Conservation (phyloP, 192 early-diverging fungal species). For the Umbelopsis vinacea region DNA sequence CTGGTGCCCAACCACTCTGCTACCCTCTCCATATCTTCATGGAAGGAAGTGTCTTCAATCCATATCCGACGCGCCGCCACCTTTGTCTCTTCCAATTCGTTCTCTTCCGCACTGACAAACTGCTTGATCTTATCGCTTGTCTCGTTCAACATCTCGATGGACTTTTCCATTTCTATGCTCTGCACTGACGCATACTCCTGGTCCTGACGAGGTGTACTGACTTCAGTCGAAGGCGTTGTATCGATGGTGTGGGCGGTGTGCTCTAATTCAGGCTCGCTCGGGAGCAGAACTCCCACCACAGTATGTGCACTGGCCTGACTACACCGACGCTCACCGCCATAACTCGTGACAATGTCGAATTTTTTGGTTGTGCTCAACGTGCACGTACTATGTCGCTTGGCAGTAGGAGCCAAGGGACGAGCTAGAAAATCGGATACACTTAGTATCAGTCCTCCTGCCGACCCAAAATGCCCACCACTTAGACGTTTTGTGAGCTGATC, state of each 20-base stretch:
- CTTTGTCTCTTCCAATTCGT: not conserved
- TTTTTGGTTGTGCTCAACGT: not conserved
- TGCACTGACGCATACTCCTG: not conserved
- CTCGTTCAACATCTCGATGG: not conserved
- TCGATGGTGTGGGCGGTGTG: not conserved
- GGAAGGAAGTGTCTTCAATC: conserved; percentile 36
- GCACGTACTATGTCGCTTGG: conserved; percentile 12
- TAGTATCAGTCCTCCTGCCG: conserved; percentile 29
- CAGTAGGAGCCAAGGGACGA: not conserved
- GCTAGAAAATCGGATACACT: conserved; percentile 25
- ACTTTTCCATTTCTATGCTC: not conserved
- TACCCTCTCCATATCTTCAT: conserved; percentile 27
- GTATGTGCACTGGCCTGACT: not conserved
- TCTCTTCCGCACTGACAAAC: not conserved
- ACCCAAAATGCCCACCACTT: conserved; percentile 36
- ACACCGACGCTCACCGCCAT: not conserved
- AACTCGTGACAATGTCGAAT: not conserved
- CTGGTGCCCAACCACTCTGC: conserved; percentile 41
- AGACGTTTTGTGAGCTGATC: conserved; percentile 30
- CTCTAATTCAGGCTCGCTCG: not conserved
- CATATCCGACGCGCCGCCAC: conserved; percentile 32
- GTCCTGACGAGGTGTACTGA: too few relatives aligned
- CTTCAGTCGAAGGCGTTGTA: too few relatives aligned
- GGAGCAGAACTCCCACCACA: not conserved
- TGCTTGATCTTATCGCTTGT: not conserved